Base-by-base conservation (phyloP, 805 yeast genomes). In the Yamadazyma kitorensis region DNA sequence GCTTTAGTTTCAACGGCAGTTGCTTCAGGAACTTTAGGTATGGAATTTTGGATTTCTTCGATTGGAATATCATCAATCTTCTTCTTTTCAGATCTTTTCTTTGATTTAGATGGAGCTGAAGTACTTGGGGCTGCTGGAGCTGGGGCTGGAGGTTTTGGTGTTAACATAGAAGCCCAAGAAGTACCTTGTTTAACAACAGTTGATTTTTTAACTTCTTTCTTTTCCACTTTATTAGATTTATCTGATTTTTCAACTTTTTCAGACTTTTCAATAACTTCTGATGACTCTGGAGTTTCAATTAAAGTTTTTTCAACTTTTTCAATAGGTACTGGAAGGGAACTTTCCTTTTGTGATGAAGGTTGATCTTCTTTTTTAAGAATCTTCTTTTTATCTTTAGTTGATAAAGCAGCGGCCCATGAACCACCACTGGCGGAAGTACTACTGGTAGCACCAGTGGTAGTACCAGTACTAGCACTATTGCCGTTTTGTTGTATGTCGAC, bases 81-180 rank as follows among this genome's bases (percentile, higher is more conserved):
- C 33, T 37, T 36, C 33, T 37, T 40, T 35, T 33, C 38, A 17
- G 34, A 17, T 28, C 19, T 26, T 24, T 24, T 29, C 36, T 37
- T 37, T n/a, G n/a, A n/a, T n/a, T n/a, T n/a, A n/a, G n/a, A n/a
- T 14, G 31, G 24, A 17, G 57, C 51, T 22, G 57, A 55, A n/a
- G n/a, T n/a, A n/a, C 57, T 27, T 50, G 43, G 34, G 51, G 38
- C 38, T 54, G 45, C 48, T 38, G 49, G 57, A 17, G 24, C 14
- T 31, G 38, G 40, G 23, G 65, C 57, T 50, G 72, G 69, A 28
- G 86, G 80, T 48, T 64, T 64, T 26, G 70, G 72, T 35, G 70
- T 60, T 33, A 81, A 80, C 48, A 82, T 76, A 12, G 88, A 75
- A 19, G 87, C 86, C 85, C 87, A 81, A 4, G 86, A 69, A 50